Evolutionary conservation across 1,284 basidiomycete genomes (phyloP), one percentile per base, ranked within the genome.

Genomic region (Tremellales sp.): DNA sequence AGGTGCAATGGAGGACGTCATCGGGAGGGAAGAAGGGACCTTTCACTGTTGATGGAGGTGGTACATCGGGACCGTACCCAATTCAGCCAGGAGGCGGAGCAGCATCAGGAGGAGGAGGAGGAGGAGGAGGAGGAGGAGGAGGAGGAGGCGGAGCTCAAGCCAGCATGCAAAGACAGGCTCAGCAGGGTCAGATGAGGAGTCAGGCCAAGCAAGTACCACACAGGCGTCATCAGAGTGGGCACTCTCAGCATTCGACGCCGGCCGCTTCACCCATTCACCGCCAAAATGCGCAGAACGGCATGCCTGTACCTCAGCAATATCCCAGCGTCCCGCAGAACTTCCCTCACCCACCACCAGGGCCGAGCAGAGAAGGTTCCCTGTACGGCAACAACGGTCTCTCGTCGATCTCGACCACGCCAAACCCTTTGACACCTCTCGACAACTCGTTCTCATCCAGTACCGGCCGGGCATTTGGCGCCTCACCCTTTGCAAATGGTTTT

Each of bases 21-120:
- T 48, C 56, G 15, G 61, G 68, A 5, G 54, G 58, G 26, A 68
- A 68, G 53, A 71, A 71, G 56, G 71, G 70, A 2, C 63, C 68
- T 11, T 73, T 73, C 54, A 72, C 71, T 5, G 68, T 72, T 36
- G 71, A 73, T 53, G 57, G 59, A 23, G 71, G 70, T 19, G 66
- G 66, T 43, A 31, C 23, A 41, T 40, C 26, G 26, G 45, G 27
- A n/a, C 46, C 41, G 45, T 42, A 24, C 40, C n/a, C n/a, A n/a
- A n/a, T n/a, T n/a, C n/a, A n/a, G n/a, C n/a, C n/a, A n/a, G n/a
- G 21, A 51, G 41, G 33, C 23, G 15, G 25, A 43, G 41, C 12
- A 48, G 40, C 27, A n/a, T n/a, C n/a, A n/a, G n/a, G n/a, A n/a
- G n/a, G n/a, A n/a, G n/a, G 29, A 10, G n/a, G n/a, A 33, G 29